Percentiles rank a stretch among this genome's conserved stretches.
phyloP scores from a whole-genome alignment of 129 eudicot species.

The Saposhnikovia divaricata region DNA sequence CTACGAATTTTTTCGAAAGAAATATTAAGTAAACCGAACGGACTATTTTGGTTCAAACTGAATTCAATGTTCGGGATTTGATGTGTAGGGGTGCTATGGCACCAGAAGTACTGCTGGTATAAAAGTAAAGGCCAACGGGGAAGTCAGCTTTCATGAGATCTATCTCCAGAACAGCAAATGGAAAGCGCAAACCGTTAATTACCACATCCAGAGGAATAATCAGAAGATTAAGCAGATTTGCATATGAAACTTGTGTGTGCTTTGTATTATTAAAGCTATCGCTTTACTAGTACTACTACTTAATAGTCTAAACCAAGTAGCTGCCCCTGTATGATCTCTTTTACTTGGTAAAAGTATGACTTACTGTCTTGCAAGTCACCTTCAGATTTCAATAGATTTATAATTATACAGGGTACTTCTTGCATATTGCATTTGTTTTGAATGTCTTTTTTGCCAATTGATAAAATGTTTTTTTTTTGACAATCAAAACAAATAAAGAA shows the following conservation, averaged over 20 bases:
- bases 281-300: neutral
- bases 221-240: neutral
- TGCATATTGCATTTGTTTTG: too few relatives aligned
- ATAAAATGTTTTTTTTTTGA: neutral
- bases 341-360: too few relatives aligned
- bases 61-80: neutral
- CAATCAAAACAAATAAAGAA: neutral
- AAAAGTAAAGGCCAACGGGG: conserved; percentile 34
- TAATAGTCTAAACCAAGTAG: neutral
- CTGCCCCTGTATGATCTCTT: too few relatives aligned
- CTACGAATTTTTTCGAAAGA: too few relatives aligned
- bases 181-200: conserved; percentile 44
- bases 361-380: too few relatives aligned
- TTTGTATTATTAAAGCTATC: neutral
- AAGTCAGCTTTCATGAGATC: conserved; percentile 47
- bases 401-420: too few relatives aligned
- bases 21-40: too few relatives aligned
- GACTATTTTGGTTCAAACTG: too few relatives aligned
- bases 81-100: conserved; percentile 62
- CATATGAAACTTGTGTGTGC: neutral
- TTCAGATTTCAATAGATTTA: too few relatives aligned
- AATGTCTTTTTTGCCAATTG: too few relatives aligned
- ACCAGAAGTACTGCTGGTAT: conserved; percentile 70
- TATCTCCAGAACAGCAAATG: conserved; percentile 49
- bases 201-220: conserved; percentile 16